These are phyloP conservation scores for Claviceps fusiformis DNA, from an alignment of 2,329 filamentous ascomycete species.

Conservation along the genomic window DNA sequence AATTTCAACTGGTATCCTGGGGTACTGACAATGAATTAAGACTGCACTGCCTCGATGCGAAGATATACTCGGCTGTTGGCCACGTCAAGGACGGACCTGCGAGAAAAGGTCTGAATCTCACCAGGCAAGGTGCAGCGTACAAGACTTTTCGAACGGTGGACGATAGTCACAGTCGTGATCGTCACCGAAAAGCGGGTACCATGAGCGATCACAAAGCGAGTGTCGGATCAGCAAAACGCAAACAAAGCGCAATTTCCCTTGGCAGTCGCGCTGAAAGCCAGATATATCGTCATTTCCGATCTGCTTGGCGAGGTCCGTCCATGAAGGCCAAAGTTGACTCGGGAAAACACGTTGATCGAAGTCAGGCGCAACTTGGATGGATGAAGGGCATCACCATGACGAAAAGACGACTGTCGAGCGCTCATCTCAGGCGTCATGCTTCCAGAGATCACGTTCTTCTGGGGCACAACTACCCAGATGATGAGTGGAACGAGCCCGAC, in stretches of 20 bases:
- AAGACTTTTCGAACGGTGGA: slow-evolving; percentile 70
- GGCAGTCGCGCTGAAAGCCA: slow-evolving; percentile 25
- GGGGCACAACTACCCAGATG: slow-evolving; percentile 35
- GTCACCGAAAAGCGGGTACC: slow-evolving; percentile 35
- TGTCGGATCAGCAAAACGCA: slow-evolving; percentile 26
- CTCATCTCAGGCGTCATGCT: slow-evolving; percentile 28
- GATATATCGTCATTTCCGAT: slow-evolving; percentile 16
- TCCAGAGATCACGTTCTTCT: slow-evolving; percentile 40
- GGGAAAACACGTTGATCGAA: slow-evolving; percentile 29
- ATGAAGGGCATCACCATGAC: slow-evolving; percentile 56
- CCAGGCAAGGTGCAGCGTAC: slow-evolving; percentile 73
- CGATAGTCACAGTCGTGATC: slow-evolving; percentile 41
- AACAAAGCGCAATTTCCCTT: slow-evolving; percentile 29
- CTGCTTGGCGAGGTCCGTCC: slow-evolving; percentile 40
- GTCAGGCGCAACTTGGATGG: slow-evolving; percentile 49
- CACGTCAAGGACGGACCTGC: slow-evolving; percentile 56
- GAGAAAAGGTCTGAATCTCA: slow-evolving; percentile 53
- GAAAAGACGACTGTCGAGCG: slow-evolving; percentile 34
- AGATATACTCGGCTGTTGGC: slow-evolving; percentile 54
- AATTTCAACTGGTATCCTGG: slow-evolving; percentile 91
- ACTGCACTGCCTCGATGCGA: slow-evolving; percentile 57
- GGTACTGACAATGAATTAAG: slow-evolving; percentile 73
- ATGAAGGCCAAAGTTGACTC: slow-evolving; percentile 41
- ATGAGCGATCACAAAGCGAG: slow-evolving; percentile 46
- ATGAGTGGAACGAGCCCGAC: slow-evolving; percentile 48